Evolutionary conservation across 1,284 basidiomycete genomes (phyloP), one percentile per base, ranked within the genome.

Genomic region (Ganoderma leucocontextum): DNA sequence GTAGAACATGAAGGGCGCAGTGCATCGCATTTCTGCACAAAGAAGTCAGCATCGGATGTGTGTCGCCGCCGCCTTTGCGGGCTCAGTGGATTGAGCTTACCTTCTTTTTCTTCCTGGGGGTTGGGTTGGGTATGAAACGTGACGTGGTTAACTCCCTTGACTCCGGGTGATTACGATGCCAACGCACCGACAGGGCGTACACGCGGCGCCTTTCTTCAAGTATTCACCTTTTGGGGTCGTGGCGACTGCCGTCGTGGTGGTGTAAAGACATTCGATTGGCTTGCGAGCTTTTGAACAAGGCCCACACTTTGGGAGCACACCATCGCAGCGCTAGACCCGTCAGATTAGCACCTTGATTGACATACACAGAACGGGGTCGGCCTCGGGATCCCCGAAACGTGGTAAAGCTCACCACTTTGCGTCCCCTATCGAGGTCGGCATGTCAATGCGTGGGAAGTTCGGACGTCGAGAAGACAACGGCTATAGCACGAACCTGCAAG

Each of bases 151-250:
- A 29, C 29, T 6, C 6, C 7, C 13, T 35, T 17, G 5, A 25
- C 4, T 33, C 10, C 12, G 12, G 25, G 22, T 12, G 25, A 53
- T 29, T 29, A 15, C n/a, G 17, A 36, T 33, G n/a, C 4, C 25
- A 6, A 69, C 74, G 49, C 38, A 77, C 76, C 77, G 65, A 66
- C 77, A 78, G 5, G 75, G 70, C 33, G 68, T 67, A 64, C 77
- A 78, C 0, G 77, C 77, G 17, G 74, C 75, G 3, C 76, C 77
- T 49, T 77, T 78, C 71, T 76, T 75, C 38, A 78, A 63, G 12
- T 76, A 73, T 52, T 75, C 72, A 10, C 71, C 72, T 62, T 75
- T 78, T 12, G 72, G 68, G 0, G 67, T 67, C 10, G 71, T 60
- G 1, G 70, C 61, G 13, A 71, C 38, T 3, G 70, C 61, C 12